phyloP scores from a whole-genome alignment of 192 early-diverging fungal species.

The Coemansia furcata region DNA sequence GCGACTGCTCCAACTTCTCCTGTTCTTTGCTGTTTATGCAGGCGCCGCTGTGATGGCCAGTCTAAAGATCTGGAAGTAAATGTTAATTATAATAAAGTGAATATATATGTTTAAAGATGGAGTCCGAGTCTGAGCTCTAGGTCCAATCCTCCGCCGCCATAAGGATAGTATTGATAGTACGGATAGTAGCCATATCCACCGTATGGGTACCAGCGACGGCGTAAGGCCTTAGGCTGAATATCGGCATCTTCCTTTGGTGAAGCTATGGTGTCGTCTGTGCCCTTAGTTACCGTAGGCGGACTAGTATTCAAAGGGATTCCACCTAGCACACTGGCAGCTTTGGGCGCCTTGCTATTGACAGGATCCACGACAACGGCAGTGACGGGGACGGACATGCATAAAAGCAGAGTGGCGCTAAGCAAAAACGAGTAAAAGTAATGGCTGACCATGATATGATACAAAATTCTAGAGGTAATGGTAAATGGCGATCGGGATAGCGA shows the following conservation, averaged over 20 bases:
- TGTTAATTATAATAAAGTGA: background rate
- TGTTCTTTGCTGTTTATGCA: slow-evolving; percentile 43
- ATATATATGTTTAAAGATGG: slow-evolving; percentile 4
- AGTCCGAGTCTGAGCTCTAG: slow-evolving; percentile 13
- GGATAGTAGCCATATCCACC: slow-evolving; percentile 9
- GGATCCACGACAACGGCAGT: background rate
- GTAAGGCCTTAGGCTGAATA: background rate
- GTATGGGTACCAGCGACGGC: slow-evolving; percentile 16
- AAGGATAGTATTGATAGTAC: slow-evolving; percentile 12
- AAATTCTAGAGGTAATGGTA: no score
- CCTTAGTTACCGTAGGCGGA: background rate
- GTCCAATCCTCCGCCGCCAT: background rate
- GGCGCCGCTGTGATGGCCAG: slow-evolving; percentile 42
- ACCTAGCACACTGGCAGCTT: background rate
- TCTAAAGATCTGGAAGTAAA: slow-evolving; percentile 40
- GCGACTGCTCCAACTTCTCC: slow-evolving; percentile 10
- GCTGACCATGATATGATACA: background rate
- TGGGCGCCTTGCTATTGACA: background rate
- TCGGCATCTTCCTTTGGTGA: background rate
- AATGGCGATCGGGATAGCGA: no score
- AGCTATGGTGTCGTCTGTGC: background rate
- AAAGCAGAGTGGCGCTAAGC: background rate
- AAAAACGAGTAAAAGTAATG: background rate
- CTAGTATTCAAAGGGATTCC: background rate
- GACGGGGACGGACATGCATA: background rate